Evolutionary conservation across 176 grass and related monocot genomes (phyloP), one percentile per base, ranked within the genome.

Genomic region (Pontederia crassipes): DNA sequence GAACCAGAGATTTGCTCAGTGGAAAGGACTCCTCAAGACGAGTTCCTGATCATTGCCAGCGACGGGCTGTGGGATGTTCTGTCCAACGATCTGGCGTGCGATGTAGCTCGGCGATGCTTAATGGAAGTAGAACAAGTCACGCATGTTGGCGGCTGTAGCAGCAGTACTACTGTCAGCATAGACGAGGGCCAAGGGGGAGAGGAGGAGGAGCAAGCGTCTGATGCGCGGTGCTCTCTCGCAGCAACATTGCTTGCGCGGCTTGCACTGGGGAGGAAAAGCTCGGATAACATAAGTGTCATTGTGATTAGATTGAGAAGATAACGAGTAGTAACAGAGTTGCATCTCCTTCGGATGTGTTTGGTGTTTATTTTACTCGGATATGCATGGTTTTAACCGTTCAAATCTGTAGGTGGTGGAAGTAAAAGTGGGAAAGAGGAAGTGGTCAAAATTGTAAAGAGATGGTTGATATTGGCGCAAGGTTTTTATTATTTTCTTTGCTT

Each of bases 41-140:
- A 90, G 18, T 88, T 76, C 62, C 46, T 96, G 46, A 90, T 96
- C 61, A 78, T 96, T 2, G 91, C 91, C 0, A 96, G 81, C 72
- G 91, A 96, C 10, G 91, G 91, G 11, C 67, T 96, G 65, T 96
- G 91, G 91, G 91, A 96, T n/a, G 91, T 80, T 10, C 56, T 96
- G 10, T 64, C 81, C 0, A 96, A 96, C 9, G 76, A 84, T 54
- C 50, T 72, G 16, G 78, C 91, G 3, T 85, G 91, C 45, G 56
- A 75, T 7, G 83, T 90, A 0, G 83, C 86, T 8, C 66, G 83
- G 10, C 83, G 82, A 0, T 87, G 80, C 75, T 74, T 95, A 11
- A 66, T 76, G 57, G 90, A 95, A 60, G 62, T 1, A 28, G 86
- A 71, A 13, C 58, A 63, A 1, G 55, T 47, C 9, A 56, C 46